phyloP scores from a whole-genome alignment of 306 rosid species.

The Prunus fruticosa region DNA sequence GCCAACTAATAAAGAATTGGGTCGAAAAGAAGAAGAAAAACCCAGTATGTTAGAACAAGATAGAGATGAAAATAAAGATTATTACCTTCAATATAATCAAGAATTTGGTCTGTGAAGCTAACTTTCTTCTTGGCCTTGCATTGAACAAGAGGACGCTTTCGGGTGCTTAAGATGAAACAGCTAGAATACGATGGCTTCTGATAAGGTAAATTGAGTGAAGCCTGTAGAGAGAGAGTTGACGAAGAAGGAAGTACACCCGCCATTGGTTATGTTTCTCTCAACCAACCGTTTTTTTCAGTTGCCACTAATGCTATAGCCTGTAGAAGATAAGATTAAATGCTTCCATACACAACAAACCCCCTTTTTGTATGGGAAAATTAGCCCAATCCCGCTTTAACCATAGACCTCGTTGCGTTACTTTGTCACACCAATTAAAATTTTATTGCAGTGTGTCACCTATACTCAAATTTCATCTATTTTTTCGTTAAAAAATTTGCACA shows the following conservation, averaged over 20 bases:
- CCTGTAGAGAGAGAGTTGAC: slow-evolving; percentile 28
- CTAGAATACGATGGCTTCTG: slow-evolving; percentile 24
- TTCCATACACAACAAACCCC: not conserved
- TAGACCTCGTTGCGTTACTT: too few species aligned
- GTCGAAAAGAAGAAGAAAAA: not conserved
- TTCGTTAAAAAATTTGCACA: too few species aligned
- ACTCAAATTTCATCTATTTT: too few species aligned
- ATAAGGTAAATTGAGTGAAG: slow-evolving; percentile 19
- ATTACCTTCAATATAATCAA: slow-evolving; percentile 86
- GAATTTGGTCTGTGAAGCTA: slow-evolving; percentile 78
- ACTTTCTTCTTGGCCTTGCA: slow-evolving; percentile 81
- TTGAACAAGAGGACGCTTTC: slow-evolving; percentile 23
- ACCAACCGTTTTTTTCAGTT: slow-evolving; percentile 48
- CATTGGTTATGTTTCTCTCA: slow-evolving; percentile 38
- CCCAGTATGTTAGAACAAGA: not conserved
- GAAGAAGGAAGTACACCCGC: slow-evolving; percentile 39
- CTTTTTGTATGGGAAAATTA: not conserved
- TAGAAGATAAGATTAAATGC: slow-evolving; percentile 31
- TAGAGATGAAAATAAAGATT: not conserved
- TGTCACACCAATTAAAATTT: too few species aligned
- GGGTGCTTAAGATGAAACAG: slow-evolving; percentile 20
- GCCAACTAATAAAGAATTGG: not conserved
- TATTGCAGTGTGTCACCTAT: too few species aligned
- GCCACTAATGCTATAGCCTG: slow-evolving; percentile 25
- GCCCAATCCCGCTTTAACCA: too few species aligned